Base-by-base conservation (phyloP, 805 yeast genomes). In the Cyberlindnera amylophila region DNA sequence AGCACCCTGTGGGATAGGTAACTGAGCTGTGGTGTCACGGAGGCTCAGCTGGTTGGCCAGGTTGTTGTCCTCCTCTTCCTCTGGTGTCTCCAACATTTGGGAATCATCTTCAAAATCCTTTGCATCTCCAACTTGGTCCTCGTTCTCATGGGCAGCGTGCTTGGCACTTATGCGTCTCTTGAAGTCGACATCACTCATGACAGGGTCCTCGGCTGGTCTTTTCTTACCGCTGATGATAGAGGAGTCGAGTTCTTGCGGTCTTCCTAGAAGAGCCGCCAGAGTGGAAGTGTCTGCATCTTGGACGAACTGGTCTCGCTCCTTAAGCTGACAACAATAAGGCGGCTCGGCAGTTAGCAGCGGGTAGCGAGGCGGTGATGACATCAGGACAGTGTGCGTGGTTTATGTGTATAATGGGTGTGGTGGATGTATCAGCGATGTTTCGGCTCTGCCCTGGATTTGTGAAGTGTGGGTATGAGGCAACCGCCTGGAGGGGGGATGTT, bases 241-340 rank as follows among this genome's bases (percentile, higher is more conserved):
- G 9, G 13, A n/a, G 11, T 41, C 29, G 21, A 36, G 12, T 15
- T 36, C n/a, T n/a, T 7, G 18, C 11, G 18, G 24, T 14, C n/a
- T 11, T 23, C 16, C 15, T 11, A 32, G 35, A 6, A 34, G 17
- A 15, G 40, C 30, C 29, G 23, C 28, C 13, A 38, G 14, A 24
- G 37, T 15, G 24, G 34, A n/a, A 7, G 34, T 5, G 13, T 35
- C 42, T 1, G 19, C 11, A 13, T 45, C 32, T 26, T 36, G 37
- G 6, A 37, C 45, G 24, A 34, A 36, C 24, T 38, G 33, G 36
- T 52, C 59, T 13, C 40, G 39, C 4, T 36, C 49, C 24, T 26
- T 49, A 17, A 55, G 29, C 13, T 39, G 39, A 45, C 56, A 57
- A 15, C 57, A 36, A 11, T 33, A 38, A 9, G 61, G 60, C n/a